phyloP scores from a whole-genome alignment of 1,284 basidiomycete species.

The Ustilago xerochloae region DNA sequence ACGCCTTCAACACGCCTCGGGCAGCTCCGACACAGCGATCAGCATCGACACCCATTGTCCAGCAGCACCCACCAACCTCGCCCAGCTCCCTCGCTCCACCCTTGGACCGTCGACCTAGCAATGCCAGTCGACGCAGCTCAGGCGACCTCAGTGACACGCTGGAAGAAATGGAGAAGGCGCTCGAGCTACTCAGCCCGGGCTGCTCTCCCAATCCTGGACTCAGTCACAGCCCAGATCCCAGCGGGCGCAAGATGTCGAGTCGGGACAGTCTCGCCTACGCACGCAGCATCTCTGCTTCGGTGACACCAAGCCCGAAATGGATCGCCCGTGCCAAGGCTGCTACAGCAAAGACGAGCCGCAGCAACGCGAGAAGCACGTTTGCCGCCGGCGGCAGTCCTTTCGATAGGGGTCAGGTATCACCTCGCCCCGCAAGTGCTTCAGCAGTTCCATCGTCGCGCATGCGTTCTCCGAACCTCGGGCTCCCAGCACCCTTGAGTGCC shows the following conservation, averaged over 20 bases:
- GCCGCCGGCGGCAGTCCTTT: conserved; percentile 25
- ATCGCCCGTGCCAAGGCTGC: conserved; percentile 36
- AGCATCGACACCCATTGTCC: conserved; percentile 13
- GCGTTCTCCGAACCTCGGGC: conserved; percentile 14
- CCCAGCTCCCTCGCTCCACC: conserved; percentile 27
- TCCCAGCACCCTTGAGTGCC: conserved; percentile 40
- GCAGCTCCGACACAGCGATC: conserved; percentile 6
- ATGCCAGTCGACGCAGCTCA: conserved; percentile 38
- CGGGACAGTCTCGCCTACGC: conserved; percentile 55
- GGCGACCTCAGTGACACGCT: conserved; percentile 50
- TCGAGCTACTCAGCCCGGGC: conserved; percentile 54
- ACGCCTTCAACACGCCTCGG: conserved; percentile 24
- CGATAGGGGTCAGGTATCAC: conserved; percentile 29
- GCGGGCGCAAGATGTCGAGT: conserved; percentile 39
- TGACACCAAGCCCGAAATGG: conserved; percentile 60
- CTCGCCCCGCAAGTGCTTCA: conserved; percentile 48
- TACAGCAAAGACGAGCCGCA: conserved; percentile 21
- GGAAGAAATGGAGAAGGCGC: conserved; percentile 54
- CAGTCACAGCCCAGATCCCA: conserved; percentile 24
- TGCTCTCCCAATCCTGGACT: conserved; percentile 37
- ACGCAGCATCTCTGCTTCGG: conserved; percentile 52
- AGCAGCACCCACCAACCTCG: conserved; percentile 25
- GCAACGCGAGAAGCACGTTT: conserved; percentile 21
- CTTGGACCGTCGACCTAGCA: conserved; percentile 18
- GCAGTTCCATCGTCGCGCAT: conserved; percentile 23